A percentile compares a stretch with the other conserved stretches of the same genome.
Evolutionary conservation across 192 early-diverging fungal genomes (phyloP).

Genomic region (Coemansia sp.): DNA sequence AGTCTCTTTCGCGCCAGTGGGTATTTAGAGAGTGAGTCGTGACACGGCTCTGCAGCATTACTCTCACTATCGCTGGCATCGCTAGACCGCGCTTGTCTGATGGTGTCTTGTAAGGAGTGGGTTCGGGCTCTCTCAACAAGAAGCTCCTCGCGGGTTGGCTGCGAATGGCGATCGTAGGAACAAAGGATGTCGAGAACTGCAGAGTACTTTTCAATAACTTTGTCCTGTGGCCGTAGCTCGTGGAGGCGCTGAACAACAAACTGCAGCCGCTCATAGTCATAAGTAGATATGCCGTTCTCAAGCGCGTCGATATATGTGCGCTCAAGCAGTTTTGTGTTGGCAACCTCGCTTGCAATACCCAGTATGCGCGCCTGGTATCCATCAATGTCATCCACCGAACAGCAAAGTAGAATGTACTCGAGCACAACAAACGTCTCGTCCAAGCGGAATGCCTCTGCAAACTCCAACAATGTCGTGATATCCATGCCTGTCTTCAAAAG

Average conservation of each 20-base stretch:
- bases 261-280: conserved; percentile 68
- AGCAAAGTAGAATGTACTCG: conserved; percentile 53
- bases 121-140: conserved; percentile 34
- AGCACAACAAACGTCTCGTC: conserved; percentile 45
- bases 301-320: conserved; percentile 52
- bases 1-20: conserved; percentile 55
- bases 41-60: conserved; percentile 3
- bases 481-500: conserved; percentile 65
- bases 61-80: neutral
- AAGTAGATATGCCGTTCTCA: conserved; percentile 56
- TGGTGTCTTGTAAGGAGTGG: conserved; percentile 11
- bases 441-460: conserved; percentile 62
- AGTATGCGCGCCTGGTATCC: conserved; percentile 58
- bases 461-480: conserved; percentile 64
- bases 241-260: conserved; percentile 63
- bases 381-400: conserved; percentile 29
- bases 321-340: conserved; percentile 62
- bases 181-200: conserved; percentile 60
- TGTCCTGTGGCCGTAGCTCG: conserved; percentile 53
- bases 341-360: conserved; percentile 52
- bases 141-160: conserved; percentile 59
- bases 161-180: conserved; percentile 54
- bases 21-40: conserved; percentile 26
- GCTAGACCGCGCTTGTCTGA: conserved; percentile 3
- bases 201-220: conserved; percentile 33